Evolutionary conservation across 345 rosid genomes (phyloP), one percentile per base, ranked within the genome.

Genomic region (Lepidium africanum): DNA sequence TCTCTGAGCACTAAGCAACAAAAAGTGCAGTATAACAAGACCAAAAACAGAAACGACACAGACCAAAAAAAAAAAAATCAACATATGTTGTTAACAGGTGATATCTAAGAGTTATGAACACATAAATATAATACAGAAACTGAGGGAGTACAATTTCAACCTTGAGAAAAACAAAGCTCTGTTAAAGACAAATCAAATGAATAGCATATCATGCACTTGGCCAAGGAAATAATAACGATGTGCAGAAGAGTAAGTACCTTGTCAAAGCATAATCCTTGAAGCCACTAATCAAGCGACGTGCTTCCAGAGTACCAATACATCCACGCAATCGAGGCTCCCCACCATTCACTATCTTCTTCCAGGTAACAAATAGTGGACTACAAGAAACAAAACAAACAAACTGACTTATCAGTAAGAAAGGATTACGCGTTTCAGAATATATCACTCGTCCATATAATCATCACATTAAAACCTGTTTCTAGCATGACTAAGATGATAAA

Each of bases 331-430:
- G 89, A 85, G 97, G 97, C 85, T 91, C 97, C 9, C 87, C 83
- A 64, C 96, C 96, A 77, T 85, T 87, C 75, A 84, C 88, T 19
- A 81, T 81, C 71, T 89, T 89, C 89, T 91, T 91, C 99, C 99
- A 94, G 11, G 97, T 94, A 43, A 94, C 99, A 78, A 94, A 94
- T 82, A 94, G 78, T 55, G 97, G 99, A 80, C 99, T 94, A 80
- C 69, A 74, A 61, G 17, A 17, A 5, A 56, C 0, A 30, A 30
- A 30, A 30, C 33, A 30, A 5, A 1, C 7, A 58, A 72, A 46
- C 0, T 14, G n/a, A 41, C 21, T 9, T 5, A 45, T 17, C 1
- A 67, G 41, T 63, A 43, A 61, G 1, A 33, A 21, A 13, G 17
- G 4, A 65, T 32, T 4, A 12, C 7, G 39, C 12, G 32, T 33